Evolutionary conservation across 192 early-diverging fungal species (phyloP).

Genomic region (Entomortierella beljakovae): DNA sequence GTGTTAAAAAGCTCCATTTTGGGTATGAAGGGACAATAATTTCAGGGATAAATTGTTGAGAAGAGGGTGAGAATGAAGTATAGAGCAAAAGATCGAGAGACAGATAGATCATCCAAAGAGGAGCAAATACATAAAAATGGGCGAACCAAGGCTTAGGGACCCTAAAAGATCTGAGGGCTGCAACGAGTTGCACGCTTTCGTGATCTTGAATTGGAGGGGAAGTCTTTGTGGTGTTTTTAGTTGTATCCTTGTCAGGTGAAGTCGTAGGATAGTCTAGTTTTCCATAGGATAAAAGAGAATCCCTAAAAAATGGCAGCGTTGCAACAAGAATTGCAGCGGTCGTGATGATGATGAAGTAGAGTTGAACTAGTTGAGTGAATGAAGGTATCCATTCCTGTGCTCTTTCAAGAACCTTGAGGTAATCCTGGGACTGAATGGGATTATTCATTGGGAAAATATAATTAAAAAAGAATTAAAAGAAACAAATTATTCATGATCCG

Average conservation of each 20-base stretch:
- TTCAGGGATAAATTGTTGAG: neutral
- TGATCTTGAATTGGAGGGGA: neutral
- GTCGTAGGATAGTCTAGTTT: constrained; percentile 36
- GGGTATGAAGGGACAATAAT: constrained; percentile 5
- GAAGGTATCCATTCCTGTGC: constrained; percentile 12
- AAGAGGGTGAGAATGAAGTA: constrained; percentile 2
- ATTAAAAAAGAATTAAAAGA: neutral
- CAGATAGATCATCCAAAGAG: constrained; percentile 38
- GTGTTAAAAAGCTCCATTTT: constrained; percentile 22
- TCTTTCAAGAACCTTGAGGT: neutral
- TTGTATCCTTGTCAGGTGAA: neutral
- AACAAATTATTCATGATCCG: too few species aligned
- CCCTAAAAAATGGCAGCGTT: constrained; percentile 18
- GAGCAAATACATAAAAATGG: constrained; percentile 64
- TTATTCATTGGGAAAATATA: neutral
- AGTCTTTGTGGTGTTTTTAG: neutral
- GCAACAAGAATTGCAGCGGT: constrained; percentile 16
- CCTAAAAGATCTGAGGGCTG: constrained; percentile 1
- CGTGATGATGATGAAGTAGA: constrained; percentile 32
- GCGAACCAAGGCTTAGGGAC: constrained; percentile 66
- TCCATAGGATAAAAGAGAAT: constrained; percentile 41
- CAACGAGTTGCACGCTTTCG: neutral
- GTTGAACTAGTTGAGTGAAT: constrained; percentile 31
- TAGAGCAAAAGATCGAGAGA: constrained; percentile 26
- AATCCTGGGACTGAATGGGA: neutral